Evolutionary conservation across 2,329 filamentous ascomycete species (phyloP).

Genomic region (Thelonectria blattea): DNA sequence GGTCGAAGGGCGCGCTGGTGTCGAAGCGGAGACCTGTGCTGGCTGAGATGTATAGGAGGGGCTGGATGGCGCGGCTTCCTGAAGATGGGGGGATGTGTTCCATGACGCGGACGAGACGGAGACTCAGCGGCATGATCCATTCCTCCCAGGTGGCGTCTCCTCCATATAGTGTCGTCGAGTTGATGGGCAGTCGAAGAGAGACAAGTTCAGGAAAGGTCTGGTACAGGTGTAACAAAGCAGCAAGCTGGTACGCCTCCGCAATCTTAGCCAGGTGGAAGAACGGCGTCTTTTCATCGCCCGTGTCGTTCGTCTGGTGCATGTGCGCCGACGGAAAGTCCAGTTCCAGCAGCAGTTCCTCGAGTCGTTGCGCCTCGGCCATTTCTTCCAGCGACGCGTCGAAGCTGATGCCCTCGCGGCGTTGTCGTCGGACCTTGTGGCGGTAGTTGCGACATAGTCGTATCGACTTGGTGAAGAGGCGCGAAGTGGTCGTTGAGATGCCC

Average conservation of each 20-base stretch:
- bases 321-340: constrained; percentile 36
- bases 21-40: constrained; percentile 44
- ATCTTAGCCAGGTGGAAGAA: constrained; percentile 43
- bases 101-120: constrained; percentile 42
- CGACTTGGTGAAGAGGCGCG: constrained; percentile 44
- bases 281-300: constrained; percentile 41
- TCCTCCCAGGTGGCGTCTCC: constrained; percentile 43
- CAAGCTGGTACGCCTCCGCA: constrained; percentile 49
- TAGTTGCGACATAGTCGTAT: constrained; percentile 46
- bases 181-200: constrained; percentile 38
- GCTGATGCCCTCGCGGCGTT: constrained; percentile 37
- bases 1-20: constrained; percentile 24
- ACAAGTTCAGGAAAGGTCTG: constrained; percentile 48
- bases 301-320: constrained; percentile 29
- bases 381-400: constrained; percentile 35
- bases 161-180: constrained; percentile 25
- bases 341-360: constrained; percentile 45
- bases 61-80: constrained; percentile 46
- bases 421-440: constrained; percentile 33
- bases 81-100: constrained; percentile 44
- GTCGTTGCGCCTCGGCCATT: constrained; percentile 37
- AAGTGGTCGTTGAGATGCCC: constrained; percentile 43
- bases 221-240: constrained; percentile 48
- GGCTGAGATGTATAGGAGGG: constrained; percentile 46
- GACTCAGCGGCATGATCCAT: constrained; percentile 45